These are phyloP conservation scores for Echria macrotheca DNA, from an alignment of 495 filamentous ascomycete genomes.

Conservation along the genomic window DNA sequence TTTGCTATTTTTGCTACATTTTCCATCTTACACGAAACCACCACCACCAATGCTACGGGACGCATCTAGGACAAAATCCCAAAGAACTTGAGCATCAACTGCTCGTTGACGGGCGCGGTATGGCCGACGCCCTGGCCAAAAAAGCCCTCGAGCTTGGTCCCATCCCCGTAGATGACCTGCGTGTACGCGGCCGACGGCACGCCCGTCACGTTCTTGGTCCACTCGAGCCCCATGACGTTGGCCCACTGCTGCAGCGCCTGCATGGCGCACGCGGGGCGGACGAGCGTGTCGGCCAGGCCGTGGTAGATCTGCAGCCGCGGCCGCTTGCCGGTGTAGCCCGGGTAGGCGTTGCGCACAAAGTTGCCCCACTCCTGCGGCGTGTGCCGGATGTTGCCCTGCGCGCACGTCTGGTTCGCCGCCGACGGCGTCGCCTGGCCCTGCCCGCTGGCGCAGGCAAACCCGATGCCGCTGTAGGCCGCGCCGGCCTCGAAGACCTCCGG, in stretches of 20 bases:
- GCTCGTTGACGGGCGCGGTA: conserved; percentile 5
- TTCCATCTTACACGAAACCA: too few species aligned
- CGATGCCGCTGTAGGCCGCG: conserved; percentile 3
- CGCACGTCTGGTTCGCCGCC: conserved; percentile 2
- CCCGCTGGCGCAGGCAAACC: conserved; percentile 1
- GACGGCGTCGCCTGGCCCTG: conserved; percentile 2
- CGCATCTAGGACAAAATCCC: too few species aligned
- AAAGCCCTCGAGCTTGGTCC: background rate
- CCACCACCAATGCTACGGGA: too few species aligned
- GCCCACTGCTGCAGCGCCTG: conserved; percentile 5
- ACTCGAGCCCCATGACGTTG: background rate
- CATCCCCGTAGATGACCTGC: conserved; percentile 1
- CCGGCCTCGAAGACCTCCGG: background rate
- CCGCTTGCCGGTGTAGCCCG: background rate
- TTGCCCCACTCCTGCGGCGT: conserved; percentile 2
- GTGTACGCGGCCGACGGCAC: conserved; percentile 4
- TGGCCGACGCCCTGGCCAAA: conserved; percentile 4
- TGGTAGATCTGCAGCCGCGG: conserved; percentile 3
- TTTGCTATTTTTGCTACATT: too few species aligned
- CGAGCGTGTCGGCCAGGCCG: conserved; percentile 1
- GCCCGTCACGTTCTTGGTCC: conserved; percentile 1
- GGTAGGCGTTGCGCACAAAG: conserved; percentile 3
- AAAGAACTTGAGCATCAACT: conserved; percentile 4
- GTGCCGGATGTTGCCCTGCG: conserved; percentile 1
- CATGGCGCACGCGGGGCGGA: conserved; percentile 1